Base-by-base conservation (phyloP, 805 yeast genomes). In the Lipomyces starkeyi region DNA sequence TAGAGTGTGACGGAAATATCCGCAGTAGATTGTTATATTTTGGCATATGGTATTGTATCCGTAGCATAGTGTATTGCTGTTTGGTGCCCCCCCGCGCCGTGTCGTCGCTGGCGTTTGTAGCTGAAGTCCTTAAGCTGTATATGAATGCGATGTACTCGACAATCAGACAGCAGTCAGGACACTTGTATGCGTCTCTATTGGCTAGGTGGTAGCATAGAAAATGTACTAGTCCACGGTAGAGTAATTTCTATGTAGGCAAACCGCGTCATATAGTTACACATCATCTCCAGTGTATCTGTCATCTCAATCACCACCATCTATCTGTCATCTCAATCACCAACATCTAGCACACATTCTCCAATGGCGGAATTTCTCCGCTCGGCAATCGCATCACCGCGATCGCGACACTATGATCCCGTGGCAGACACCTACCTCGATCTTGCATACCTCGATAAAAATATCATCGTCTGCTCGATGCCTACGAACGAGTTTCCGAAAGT, bases 401-500 rank as follows among this genome's bases (percentile, higher is more conserved):
- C 71, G 22, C 72, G 72, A 61, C 68, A 69, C 47, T 61, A 66
- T 25, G 77, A 75, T 57, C 77, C 77, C 20, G 74, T 76, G 1
- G 72, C 77, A 22, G 81, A 78, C 9, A 67, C 80, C 14, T 69
- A 76, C 17, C 76, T 89, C 8, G 97, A 93, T 75, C 78, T 92
- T 52, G 84, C 93, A 0, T 89, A 89, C 72, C 83, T 93, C 35
- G 83, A 89, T 0, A 83, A 87, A 0, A 83, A 85, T 66, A 65
- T 93, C 17, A 84, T 91, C 25, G 97, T 90, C 2, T 85, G 91
- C 59, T 87, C 97, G 0, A 91, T 88, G 73, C 97, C 97, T 0
- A 84, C 88, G 0, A 81, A 82, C 58, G 75, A 76, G 37, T 76
- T 72, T 37, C 79, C 84, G 2, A 80, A 83, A 64, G 74, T 80